Evolutionary conservation across 2,329 filamentous ascomycete genomes (phyloP), one percentile per base, ranked within the genome.

Genomic region (Blumeria graminis): DNA sequence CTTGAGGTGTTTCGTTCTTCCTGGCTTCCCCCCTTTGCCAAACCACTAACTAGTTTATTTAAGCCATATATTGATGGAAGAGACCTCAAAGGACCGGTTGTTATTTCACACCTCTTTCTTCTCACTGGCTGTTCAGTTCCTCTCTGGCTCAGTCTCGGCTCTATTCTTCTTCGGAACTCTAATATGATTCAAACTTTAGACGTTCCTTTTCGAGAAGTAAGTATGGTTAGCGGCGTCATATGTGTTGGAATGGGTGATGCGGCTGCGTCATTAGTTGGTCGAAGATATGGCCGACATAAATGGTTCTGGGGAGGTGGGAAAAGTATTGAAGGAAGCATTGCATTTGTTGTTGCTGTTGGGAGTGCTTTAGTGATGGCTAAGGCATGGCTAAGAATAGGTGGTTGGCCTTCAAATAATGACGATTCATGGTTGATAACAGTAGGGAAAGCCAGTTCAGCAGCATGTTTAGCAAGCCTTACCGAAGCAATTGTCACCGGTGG

Each of bases 231-330:
- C 4, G 92, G 92, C 16, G 84, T 98, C 2, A 76, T 96, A 33
- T 96, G 92, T 66, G 92, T 98, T 1, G 92, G 92, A 0, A 81
- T 98, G 68, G 92, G 92, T 41, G 92, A 98, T 65, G 89, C 92
- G 0, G 92, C 90, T 0, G 92, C 92, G 0, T 93, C 85, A 13
- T 74, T 98, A 1, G 82, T 96, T 55, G 92, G 92, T 0, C 76
- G 92, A 36, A 80, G 90, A 16, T 94, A 82, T 66, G 92, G 92
- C 3, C 80, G 81, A 33, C 76, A 78, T 36, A 96, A 95, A 71
- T 98, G 92, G 92, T 76, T 89, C 28, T 98, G 92, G 92, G 86
- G 87, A 13, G 92, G 92, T 3, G 90, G 89, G 13, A 98, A 98
- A 74, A 94, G 87, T 60, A 74, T 98, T 1, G 90, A 98, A 69